Conservation (phyloP, 2,329 filamentous ascomycete genomes). For the Orbilia brochopaga region DNA sequence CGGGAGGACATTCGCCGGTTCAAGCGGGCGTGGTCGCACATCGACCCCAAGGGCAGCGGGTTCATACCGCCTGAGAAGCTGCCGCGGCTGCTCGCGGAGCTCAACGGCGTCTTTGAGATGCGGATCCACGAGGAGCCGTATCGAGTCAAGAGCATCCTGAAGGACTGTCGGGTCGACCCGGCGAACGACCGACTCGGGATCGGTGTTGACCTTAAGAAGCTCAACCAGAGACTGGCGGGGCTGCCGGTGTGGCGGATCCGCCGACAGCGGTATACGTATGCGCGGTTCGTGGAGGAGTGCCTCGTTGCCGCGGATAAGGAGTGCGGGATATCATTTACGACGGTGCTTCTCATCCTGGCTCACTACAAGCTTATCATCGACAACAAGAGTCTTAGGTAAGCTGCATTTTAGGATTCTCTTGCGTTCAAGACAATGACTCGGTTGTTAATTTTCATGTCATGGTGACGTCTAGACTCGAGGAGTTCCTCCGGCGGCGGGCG, state of each 20-base stretch:
- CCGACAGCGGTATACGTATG: slow-evolving; percentile 77
- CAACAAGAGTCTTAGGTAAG: slow-evolving; percentile 85
- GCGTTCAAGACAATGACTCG: slow-evolving; percentile 15
- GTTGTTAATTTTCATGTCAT: slow-evolving; percentile 54
- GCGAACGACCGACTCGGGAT: slow-evolving; percentile 56
- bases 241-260: slow-evolving; percentile 79
- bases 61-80: slow-evolving; percentile 91
- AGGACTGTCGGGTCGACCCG: slow-evolving; percentile 72
- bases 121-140: slow-evolving; percentile 91
- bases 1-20: slow-evolving; percentile 93
- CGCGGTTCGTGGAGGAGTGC: slow-evolving; percentile 96
- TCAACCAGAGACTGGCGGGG: slow-evolving; percentile 73
- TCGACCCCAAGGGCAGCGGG: slow-evolving; percentile 87
- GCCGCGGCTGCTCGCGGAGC: slow-evolving; percentile 83
- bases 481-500: slow-evolving; percentile 88
- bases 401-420: slow-evolving; percentile 44
- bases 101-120: slow-evolving; percentile 96
- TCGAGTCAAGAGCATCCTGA: slow-evolving; percentile 83
- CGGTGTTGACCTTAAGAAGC: slow-evolving; percentile 73
- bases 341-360: slow-evolving; percentile 90
- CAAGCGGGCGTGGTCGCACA: slow-evolving; percentile 97
- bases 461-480: slow-evolving; percentile 75
- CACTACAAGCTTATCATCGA: slow-evolving; percentile 99
- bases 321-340: slow-evolving; percentile 87
- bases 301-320: slow-evolving; percentile 90